Conservation (phyloP, 202 grass and related monocot species). For the Alloteropsis angusta region DNA sequence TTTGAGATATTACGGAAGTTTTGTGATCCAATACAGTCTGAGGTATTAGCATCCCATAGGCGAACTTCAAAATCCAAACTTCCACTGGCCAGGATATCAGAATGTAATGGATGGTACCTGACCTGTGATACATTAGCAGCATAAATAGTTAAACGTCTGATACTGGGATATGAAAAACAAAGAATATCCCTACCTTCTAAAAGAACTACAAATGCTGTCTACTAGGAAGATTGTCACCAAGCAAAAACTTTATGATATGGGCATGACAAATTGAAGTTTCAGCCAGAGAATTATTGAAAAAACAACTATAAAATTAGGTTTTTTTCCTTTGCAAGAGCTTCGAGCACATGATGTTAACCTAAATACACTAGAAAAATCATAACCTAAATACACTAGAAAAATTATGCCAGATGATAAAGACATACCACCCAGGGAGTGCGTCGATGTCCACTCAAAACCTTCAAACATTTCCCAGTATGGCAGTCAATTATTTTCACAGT, state of each 20-base stretch:
- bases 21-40: constrained; percentile 71
- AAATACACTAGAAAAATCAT: constrained; percentile 4
- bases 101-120: constrained; percentile 84
- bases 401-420: constrained; percentile 23
- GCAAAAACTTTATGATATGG: not conserved
- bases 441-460: constrained; percentile 85
- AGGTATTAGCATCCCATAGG: constrained; percentile 83
- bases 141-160: not conserved
- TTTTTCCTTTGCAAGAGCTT: constrained; percentile 2
- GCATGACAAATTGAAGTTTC: not conserved
- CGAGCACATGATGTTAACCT: not conserved
- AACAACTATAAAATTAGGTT: not conserved
- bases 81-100: constrained; percentile 95
- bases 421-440: constrained; percentile 99
- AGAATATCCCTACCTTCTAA: not conserved
- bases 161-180: not conserved
- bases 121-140: constrained; percentile 45
- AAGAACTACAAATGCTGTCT: not conserved
- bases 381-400: constrained; percentile 10
- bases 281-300: not conserved
- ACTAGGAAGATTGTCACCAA: constrained; percentile 1
- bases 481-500: constrained; percentile 99
- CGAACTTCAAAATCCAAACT: constrained; percentile 99
- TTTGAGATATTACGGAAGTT: constrained; percentile 72
- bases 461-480: constrained; percentile 88